These are phyloP conservation scores for Syzygium aromaticum DNA, from an alignment of 345 rosid genomes.

Conservation along the genomic window DNA sequence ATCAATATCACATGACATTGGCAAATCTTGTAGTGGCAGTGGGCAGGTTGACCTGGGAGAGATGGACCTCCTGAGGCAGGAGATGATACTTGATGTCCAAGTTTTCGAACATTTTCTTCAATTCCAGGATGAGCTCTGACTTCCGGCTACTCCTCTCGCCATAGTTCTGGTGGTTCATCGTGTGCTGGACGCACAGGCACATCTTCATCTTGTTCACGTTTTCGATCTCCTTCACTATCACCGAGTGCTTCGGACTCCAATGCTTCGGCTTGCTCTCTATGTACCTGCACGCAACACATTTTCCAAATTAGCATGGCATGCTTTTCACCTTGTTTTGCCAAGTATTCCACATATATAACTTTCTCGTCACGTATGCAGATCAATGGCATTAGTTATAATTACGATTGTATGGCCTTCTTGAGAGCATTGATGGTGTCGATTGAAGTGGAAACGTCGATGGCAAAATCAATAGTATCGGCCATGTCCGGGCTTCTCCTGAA, in stretches of 20 bases:
- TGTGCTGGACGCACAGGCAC: conserved; percentile 33
- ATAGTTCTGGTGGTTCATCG: conserved; percentile 55
- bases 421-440: conserved; percentile 38
- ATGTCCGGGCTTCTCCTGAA: conserved; percentile 54
- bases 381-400: background rate
- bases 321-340: background rate
- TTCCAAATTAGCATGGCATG: background rate
- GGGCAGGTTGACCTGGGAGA: conserved; percentile 15
- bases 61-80: conserved; percentile 42
- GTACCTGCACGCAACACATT: conserved; percentile 21
- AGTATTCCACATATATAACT: background rate
- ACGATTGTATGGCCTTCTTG: conserved; percentile 45
- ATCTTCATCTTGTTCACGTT: conserved; percentile 41
- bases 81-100: conserved; percentile 43
- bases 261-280: conserved; percentile 50
- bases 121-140: conserved; percentile 42
- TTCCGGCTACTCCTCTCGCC: conserved; percentile 34
- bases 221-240: conserved; percentile 44
- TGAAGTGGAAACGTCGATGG: conserved; percentile 37
- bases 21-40: background rate
- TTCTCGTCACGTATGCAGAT: background rate
- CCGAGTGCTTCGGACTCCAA: conserved; percentile 41
- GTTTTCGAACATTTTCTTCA: conserved; percentile 41
- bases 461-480: conserved; percentile 38
- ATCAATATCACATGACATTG: background rate